Percentiles rank a stretch among this genome's conserved stretches.
Conservation (phyloP, 1,139 yeast genomes). For the Spathaspora sp. region DNA sequence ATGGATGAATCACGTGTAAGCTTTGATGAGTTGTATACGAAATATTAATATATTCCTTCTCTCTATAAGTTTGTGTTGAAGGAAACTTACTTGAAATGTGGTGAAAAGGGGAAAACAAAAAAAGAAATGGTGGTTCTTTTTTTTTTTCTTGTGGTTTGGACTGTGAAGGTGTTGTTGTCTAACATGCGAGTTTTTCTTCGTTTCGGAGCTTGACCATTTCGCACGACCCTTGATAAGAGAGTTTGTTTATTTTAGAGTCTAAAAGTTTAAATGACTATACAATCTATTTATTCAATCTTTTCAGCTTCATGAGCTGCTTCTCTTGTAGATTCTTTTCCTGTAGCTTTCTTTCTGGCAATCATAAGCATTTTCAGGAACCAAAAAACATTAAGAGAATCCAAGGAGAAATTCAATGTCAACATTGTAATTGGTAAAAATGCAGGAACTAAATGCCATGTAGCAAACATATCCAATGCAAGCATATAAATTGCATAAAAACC, state of each 20-base stretch:
- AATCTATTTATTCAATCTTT: slow-evolving; percentile 18
- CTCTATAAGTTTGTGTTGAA: slow-evolving; percentile 1
- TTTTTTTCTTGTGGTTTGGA: background rate
- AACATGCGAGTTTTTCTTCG: background rate
- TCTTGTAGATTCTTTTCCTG: slow-evolving; percentile 22
- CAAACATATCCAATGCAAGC: slow-evolving; percentile 55
- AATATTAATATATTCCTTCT: background rate
- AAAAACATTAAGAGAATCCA: slow-evolving; percentile 67
- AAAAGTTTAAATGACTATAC: background rate
- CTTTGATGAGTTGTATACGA: background rate
- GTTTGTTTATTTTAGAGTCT: no score
- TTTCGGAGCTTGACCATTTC: background rate
- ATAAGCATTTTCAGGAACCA: slow-evolving; percentile 85
- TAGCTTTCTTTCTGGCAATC: slow-evolving; percentile 58
- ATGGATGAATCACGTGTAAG: background rate
- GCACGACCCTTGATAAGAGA: slow-evolving; percentile 1
- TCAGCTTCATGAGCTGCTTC: slow-evolving; percentile 22
- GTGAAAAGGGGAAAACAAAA: background rate
- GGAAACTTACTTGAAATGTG: background rate
- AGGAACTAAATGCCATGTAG: slow-evolving; percentile 29
- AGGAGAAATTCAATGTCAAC: slow-evolving; percentile 58
- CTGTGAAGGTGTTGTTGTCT: background rate
- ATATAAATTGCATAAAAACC: slow-evolving; percentile 73
- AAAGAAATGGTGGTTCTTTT: background rate
- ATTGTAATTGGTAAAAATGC: slow-evolving; percentile 38